Evolutionary conservation across 768 basidiomycete genomes (phyloP).

Genomic region (Tulasnella sp.): DNA sequence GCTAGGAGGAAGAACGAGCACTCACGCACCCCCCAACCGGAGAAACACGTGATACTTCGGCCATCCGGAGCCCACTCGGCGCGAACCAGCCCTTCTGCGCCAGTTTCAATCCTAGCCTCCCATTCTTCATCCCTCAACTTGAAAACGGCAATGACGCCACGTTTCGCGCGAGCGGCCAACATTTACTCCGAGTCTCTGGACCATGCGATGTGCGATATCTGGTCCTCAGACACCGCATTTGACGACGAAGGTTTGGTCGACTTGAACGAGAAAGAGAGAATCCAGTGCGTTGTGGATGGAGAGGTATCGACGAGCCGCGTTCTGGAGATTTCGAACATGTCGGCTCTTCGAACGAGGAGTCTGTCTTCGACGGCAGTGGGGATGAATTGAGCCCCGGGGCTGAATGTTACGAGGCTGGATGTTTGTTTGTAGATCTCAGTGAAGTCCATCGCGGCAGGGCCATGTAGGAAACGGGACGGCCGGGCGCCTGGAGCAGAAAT

Average conservation of each 20-base stretch:
- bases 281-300: slow-evolving; percentile 48
- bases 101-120: slow-evolving; percentile 72
- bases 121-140: slow-evolving; percentile 76
- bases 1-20: neutral
- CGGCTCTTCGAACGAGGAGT: slow-evolving; percentile 76
- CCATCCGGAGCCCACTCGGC: slow-evolving; percentile 91
- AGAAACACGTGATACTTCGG: slow-evolving; percentile 78
- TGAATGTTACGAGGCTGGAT: slow-evolving; percentile 65
- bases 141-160: slow-evolving; percentile 68
- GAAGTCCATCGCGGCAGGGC: slow-evolving; percentile 49
- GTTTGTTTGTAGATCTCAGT: slow-evolving; percentile 81
- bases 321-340: slow-evolving; percentile 76
- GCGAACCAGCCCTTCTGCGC: slow-evolving; percentile 77
- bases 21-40: slow-evolving; percentile 82
- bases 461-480: neutral
- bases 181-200: slow-evolving; percentile 85
- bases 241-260: slow-evolving; percentile 29
- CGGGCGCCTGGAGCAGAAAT: neutral
- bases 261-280: slow-evolving; percentile 35
- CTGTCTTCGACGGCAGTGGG: slow-evolving; percentile 74
- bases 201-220: slow-evolving; percentile 77
- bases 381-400: slow-evolving; percentile 82
- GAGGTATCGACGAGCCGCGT: slow-evolving; percentile 67
- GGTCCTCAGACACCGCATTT: slow-evolving; percentile 37
- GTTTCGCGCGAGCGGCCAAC: slow-evolving; percentile 70